Base-by-base conservation (phyloP, 352 stramenopile genomes). In the Phytopythium aichiense region DNA sequence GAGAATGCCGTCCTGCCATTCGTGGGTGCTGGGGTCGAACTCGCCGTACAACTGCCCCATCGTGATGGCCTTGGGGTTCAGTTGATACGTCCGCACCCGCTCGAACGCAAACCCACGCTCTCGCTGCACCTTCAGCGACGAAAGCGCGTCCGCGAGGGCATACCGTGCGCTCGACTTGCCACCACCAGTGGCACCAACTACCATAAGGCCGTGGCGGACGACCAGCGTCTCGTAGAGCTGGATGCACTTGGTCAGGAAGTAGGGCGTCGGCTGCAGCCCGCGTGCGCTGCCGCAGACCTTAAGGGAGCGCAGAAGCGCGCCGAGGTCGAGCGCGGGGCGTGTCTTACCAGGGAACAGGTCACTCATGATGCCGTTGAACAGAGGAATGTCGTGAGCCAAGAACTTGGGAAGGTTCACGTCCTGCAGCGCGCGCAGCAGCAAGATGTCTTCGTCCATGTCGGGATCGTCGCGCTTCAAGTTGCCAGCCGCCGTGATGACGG, bases 351-450 rank as follows among this genome's bases (percentile, higher is more conserved):
- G 95, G 61, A 98, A 98, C 8, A 98, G 63, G 63, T 98, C 95
- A 43, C 86, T 94, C 58, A 98, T 89, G 63, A 98, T 98, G 50
- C 91, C 95, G 9, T 88, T 89, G 67, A 98, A 98, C 11, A 98
- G 71, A 23, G 95, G 95, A 13, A 98, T 89, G 58, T 98, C 95
- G 53, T 98, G 92, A 1, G 93, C 92, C 20, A 98, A 74, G 63
- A 98, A 98, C 68, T 98, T 98, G 1, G 95, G 95, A 25, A 98
- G 60, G 64, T 98, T 98, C 3, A 98, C 94, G 60, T 98, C 94
- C 60, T 98, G 90, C 11, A 98, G 64, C 7, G 94, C 94, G 58
- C 94, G 82, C 16, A 98, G 77, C 12, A 98, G 66, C 23, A 98
- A 58, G 2, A 96, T 84, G 69, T 98, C 92, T 71, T 98, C 95